Base-by-base conservation (phyloP, 345 rosid species). In the Eucalyptus brandiana region DNA sequence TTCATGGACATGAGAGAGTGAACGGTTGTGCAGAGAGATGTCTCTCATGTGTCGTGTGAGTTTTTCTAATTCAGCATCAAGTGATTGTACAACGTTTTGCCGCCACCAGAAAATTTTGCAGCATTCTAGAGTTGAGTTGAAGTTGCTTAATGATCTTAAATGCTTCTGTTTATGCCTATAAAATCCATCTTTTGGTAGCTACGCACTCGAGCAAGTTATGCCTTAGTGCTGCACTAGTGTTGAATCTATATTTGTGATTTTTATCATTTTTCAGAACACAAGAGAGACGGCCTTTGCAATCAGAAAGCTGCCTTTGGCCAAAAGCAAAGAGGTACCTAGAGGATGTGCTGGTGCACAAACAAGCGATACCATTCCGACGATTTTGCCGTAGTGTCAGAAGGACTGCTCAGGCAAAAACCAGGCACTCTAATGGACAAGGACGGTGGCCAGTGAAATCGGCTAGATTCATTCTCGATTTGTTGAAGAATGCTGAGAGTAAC, bases 361-460 rank as follows among this genome's bases (percentile, higher is more conserved):
- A 96, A 91, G 98, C 96, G 18, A 95, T 95, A 81, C 96, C 97
- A 18, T 96, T 96, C 93, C 88, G 93, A 6, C 95, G 94, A 53
- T 95, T 95, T 87, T 95, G 96, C 48, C 7, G 96, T 62, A 94
- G 99, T 45, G 97, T 95, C 56, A 96, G 97, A 72, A 91, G 98
- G 88, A 96, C 97, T 23, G 95, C 96, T 23, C 96, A 94, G 92
- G 97, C 95, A 13, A 95, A 97, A 91, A 97, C 93, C 90, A 92
- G 96, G 51, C 96, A 96, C 89, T 94, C 96, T 19, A 97, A 96
- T 48, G 96, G 96, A 51, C 98, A 95, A 91, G 97, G 95, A 24
- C 95, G 96, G 60, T 95, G 97, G 94, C 95, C 94, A 5, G 93
- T 51, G 8, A 93, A 93, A 45, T 91, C 92, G 56, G 94, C 95